phyloP scores from a whole-genome alignment of 805 yeast species.

The Cyberlindnera misumaiensis region DNA sequence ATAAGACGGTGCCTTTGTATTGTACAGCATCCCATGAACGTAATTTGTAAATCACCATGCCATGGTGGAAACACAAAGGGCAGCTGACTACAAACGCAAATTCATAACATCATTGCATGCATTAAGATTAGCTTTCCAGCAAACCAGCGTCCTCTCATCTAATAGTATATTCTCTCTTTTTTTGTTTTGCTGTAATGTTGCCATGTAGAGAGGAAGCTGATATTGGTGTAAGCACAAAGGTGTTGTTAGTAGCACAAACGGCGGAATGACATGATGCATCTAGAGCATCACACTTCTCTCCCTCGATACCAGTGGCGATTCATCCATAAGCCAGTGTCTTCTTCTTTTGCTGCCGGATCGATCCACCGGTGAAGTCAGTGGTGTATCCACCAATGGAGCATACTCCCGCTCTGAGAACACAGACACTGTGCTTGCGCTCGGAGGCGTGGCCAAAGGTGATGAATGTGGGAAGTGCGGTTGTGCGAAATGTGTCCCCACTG shows the following conservation, averaged over 20 bases:
- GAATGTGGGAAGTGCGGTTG: constrained; percentile 3
- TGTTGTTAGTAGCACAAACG: neutral
- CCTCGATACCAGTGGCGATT: constrained; percentile 1
- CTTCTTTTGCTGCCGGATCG: neutral
- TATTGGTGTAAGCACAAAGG: neutral
- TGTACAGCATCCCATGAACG: too few relatives aligned
- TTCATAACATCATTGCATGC: constrained; percentile 3
- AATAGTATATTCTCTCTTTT: neutral
- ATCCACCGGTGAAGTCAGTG: constrained; percentile 1
- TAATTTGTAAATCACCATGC: too few relatives aligned
- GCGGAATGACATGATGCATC: neutral
- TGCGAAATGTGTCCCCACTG: neutral
- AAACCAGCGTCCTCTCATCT: neutral
- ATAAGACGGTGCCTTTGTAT: too few relatives aligned
- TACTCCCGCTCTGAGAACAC: constrained; percentile 3
- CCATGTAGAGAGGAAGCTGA: neutral
- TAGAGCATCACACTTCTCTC: neutral
- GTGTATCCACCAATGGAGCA: neutral
- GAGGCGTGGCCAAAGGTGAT: constrained; percentile 2
- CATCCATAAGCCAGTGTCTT: constrained; percentile 1
- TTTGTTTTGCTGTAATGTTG: neutral
- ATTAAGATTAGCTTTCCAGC: constrained; percentile 2
- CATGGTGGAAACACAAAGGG: neutral
- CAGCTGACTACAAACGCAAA: neutral
- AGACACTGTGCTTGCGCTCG: constrained; percentile 2